Conservation (phyloP, 2,329 filamentous ascomycete genomes). For the Exophiala sideris region DNA sequence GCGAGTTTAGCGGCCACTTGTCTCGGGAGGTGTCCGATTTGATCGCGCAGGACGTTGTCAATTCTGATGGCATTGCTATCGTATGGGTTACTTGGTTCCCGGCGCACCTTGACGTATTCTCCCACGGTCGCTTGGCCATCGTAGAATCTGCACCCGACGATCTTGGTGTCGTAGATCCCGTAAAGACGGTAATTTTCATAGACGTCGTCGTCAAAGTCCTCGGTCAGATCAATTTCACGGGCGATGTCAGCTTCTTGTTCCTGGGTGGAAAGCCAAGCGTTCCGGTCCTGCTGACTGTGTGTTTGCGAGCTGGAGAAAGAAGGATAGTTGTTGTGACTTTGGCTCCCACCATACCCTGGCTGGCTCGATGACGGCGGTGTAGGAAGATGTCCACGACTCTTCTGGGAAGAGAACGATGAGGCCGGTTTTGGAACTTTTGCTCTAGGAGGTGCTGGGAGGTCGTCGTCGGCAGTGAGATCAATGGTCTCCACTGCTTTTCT, state of each 20-base stretch:
- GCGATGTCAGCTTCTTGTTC: conserved; percentile 29
- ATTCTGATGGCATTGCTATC: conserved; percentile 75
- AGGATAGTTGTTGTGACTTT: conserved; percentile 6
- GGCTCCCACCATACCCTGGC: conserved; percentile 3
- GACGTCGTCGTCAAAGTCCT: conserved; percentile 36
- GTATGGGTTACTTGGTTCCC: conserved; percentile 67
- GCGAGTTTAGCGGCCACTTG: conserved; percentile 67
- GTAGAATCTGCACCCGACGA: conserved; percentile 63
- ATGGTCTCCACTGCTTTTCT: conserved; percentile 11
- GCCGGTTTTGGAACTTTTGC: conserved; percentile 9
- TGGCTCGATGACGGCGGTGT: conserved; percentile 24
- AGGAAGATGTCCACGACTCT: conserved; percentile 12
- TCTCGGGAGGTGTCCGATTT: conserved; percentile 76
- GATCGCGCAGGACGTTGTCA: conserved; percentile 68
- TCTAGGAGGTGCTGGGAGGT: conserved; percentile 1
- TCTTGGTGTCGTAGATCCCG: conserved; percentile 50
- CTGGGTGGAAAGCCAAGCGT: conserved; percentile 25
- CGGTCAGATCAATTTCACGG: conserved; percentile 31
- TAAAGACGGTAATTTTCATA: conserved; percentile 38
- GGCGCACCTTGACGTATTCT: conserved; percentile 60
- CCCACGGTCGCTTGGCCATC: conserved; percentile 59
- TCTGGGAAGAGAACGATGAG: conserved; percentile 10
- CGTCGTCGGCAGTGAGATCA: conserved; percentile 22
- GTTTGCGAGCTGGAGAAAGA: conserved; percentile 1
- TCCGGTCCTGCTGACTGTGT: conserved; percentile 10